Base-by-base conservation (phyloP, 192 early-diverging fungal species). In the Globomyces pollinis-pini region DNA sequence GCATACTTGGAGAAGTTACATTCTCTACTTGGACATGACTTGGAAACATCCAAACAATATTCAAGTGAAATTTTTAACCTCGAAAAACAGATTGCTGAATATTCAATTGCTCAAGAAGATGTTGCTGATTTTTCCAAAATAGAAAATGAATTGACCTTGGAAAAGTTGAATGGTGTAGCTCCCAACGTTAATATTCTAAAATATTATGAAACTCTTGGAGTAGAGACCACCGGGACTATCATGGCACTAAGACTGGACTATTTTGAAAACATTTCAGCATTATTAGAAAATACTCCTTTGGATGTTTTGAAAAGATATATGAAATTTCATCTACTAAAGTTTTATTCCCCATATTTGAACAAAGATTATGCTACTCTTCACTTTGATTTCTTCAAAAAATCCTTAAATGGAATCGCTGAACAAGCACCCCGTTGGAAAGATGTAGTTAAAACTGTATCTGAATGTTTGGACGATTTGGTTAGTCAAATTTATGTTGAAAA, bases 301-400 rank as follows among this genome's bases (percentile, higher is more conserved):
- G 6, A 12, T n/a, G 6, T 18, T 18, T 18, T 43, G 13, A 43
- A 43, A 43, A 18, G 6, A 18, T 56, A 56, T n/a, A 15, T 56
- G 53, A 56, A 41, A 29, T 20, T 13, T 9, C 12, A 26, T 24
- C 20, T 41, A 20, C 9, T 29, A 13, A 9, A 29, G 6, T 16
- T 6, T 2, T 12, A 29, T 13, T 7, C 53, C 6, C 29, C 32
- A 12, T 56, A 36, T 12, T 20, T 56, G 7, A 1, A 8, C 9
- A 21, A n/a, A 6, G 13, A 7, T 16, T 56, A 36, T 8, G 16
- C 20, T 6, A 8, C 33, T n/a, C 3, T 20, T 5, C 29, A 56
- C 32, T 56, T 56, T 56, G 53, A 29, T 13, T 56, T 56, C 53
- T 39, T 23, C 20, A 18, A n/a, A 11, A 36, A 3, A 29, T 16